Evolutionary conservation across 2,329 filamentous ascomycete species (phyloP).

Genomic region (Orbilia javanica): DNA sequence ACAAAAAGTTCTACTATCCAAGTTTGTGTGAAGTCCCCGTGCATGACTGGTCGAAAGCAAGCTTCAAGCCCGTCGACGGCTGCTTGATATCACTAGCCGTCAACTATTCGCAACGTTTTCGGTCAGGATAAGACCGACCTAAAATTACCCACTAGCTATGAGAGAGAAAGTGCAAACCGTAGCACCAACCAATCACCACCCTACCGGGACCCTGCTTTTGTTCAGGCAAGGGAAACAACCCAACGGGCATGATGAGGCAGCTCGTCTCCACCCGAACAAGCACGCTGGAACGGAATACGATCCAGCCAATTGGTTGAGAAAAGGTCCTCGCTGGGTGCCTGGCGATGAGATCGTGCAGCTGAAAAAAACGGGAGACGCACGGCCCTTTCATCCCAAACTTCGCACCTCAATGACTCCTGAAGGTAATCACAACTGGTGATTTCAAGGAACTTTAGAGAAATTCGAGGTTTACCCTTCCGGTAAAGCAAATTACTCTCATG

Average conservation of each 20-base stretch:
- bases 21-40: constrained; percentile 30
- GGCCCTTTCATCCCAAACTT: constrained; percentile 39
- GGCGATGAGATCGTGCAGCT: constrained; percentile 32
- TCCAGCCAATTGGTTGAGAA: constrained; percentile 18
- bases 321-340: constrained; percentile 15
- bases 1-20: neutral
- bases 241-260: constrained; percentile 45
- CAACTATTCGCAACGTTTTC: constrained; percentile 12
- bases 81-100: constrained; percentile 36
- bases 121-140: constrained; percentile 11
- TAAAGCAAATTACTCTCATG: constrained; percentile 32
- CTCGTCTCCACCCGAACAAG: constrained; percentile 44
- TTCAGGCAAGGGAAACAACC: constrained; percentile 32
- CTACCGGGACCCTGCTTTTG: constrained; percentile 22
- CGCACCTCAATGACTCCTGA: constrained; percentile 13
- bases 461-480: neutral
- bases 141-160: constrained; percentile 32
- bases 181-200: constrained; percentile 37
- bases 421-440: neutral
- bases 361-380: constrained; percentile 37
- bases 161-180: constrained; percentile 5
- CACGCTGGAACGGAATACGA: constrained; percentile 21
- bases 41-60: constrained; percentile 19
- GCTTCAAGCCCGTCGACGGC: neutral
- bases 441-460: neutral